phyloP scores from a whole-genome alignment of 768 basidiomycete genomes.

The Cyclocybe aegerita region DNA sequence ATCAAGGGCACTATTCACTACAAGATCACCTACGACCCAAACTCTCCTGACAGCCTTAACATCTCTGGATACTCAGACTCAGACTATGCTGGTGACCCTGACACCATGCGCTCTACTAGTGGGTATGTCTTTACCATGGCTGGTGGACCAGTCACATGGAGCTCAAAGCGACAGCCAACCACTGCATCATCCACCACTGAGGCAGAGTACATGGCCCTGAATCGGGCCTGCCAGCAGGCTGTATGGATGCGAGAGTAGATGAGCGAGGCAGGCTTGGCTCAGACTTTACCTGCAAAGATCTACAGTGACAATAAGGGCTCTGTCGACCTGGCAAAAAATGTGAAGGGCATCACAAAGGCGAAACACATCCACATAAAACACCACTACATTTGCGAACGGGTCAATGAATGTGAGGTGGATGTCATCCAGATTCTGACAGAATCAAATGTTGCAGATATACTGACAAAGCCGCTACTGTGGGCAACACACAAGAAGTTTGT shows the following conservation, averaged over 20 bases:
- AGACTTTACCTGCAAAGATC: too few relatives aligned
- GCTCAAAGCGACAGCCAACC: slow-evolving; percentile 25
- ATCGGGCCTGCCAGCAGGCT: not conserved
- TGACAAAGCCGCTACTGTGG: slow-evolving; percentile 3
- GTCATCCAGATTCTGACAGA: not conserved
- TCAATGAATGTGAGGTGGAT: not conserved
- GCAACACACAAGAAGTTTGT: too few relatives aligned
- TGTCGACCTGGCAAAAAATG: too few relatives aligned
- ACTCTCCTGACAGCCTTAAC: not conserved
- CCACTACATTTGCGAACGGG: not conserved
- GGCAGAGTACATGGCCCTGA: slow-evolving; percentile 3
- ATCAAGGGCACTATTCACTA: slow-evolving; percentile 7
- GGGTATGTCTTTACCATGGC: slow-evolving; percentile 25
- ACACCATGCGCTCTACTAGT: slow-evolving; percentile 21
- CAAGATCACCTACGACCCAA: slow-evolving; percentile 3
- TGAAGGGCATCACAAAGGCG: too few relatives aligned
- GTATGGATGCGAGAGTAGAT: not conserved
- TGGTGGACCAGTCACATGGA: slow-evolving; percentile 27
- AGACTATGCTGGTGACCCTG: slow-evolving; percentile 25
- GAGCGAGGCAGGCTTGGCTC: slow-evolving; percentile 9
- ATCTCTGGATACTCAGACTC: slow-evolving; percentile 15
- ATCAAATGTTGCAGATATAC: not conserved
- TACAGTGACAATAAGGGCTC: too few relatives aligned
- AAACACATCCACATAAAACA: slow-evolving; percentile 26
- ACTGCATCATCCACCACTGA: slow-evolving; percentile 15